phyloP scores from a whole-genome alignment of 306 rosid genomes.

The Comarum palustre region DNA sequence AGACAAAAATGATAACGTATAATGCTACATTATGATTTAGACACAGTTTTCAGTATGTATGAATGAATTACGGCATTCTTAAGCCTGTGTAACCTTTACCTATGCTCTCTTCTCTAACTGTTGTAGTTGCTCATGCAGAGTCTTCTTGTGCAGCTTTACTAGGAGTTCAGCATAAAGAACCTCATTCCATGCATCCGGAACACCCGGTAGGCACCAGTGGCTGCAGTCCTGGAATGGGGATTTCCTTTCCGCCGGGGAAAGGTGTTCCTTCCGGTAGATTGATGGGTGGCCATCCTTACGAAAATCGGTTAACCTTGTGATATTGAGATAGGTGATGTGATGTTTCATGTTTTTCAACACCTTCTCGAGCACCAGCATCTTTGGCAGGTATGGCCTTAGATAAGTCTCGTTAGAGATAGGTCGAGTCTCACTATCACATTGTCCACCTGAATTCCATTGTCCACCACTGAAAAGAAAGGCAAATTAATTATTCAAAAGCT shows the following conservation, averaged over 20 bases:
- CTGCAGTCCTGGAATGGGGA: constrained; percentile 88
- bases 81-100: constrained; percentile 35
- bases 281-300: constrained; percentile 98
- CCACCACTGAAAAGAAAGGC: constrained; percentile 66
- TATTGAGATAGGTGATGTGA: constrained; percentile 64
- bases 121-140: constrained; percentile 39
- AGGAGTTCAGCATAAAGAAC: constrained; percentile 69
- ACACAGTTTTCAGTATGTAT: constrained; percentile 14
- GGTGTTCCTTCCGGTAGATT: constrained; percentile 63
- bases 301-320: constrained; percentile 87
- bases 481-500: not conserved
- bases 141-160: constrained; percentile 36
- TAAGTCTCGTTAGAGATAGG: constrained; percentile 74
- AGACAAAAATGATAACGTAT: constrained; percentile 18
- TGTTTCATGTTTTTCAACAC: constrained; percentile 77
- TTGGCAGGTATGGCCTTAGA: constrained; percentile 59
- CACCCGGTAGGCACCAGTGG: constrained; percentile 99
- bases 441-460: constrained; percentile 96
- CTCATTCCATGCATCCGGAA: constrained; percentile 93
- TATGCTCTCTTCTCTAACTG: constrained; percentile 46
- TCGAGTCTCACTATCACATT: constrained; percentile 64
- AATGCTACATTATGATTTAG: constrained; percentile 27
- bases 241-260: constrained; percentile 48
- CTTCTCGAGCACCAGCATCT: constrained; percentile 71
- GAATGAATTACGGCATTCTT: constrained; percentile 11